Evolutionary conservation across 331 rosid species (phyloP).

Genomic region (Cucumis variabilis): DNA sequence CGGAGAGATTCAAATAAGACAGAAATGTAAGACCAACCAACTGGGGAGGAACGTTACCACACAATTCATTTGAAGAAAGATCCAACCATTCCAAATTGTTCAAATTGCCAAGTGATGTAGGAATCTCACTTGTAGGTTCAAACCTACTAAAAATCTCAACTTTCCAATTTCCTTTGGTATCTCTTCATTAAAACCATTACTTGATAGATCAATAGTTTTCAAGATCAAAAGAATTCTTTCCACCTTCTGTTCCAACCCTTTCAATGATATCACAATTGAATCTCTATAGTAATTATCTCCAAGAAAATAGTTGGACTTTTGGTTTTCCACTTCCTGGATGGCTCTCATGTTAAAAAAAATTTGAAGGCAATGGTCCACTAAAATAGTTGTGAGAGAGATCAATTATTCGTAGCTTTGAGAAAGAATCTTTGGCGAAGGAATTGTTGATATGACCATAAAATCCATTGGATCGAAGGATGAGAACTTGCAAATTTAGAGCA

Average conservation of each 20-base stretch:
- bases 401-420: background rate
- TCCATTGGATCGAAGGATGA: background rate
- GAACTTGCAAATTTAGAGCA: background rate
- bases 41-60: constrained; percentile 66
- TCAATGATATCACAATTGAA: constrained; percentile 40
- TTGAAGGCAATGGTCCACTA: background rate
- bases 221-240: constrained; percentile 62
- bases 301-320: no score
- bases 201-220: constrained; percentile 45
- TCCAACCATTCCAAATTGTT: constrained; percentile 69
- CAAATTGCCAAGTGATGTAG: constrained; percentile 62
- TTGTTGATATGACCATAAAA: constrained; percentile 16
- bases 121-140: constrained; percentile 62
- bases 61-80: constrained; percentile 69
- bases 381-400: background rate
- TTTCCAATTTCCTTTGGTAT: constrained; percentile 60
- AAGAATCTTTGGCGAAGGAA: background rate
- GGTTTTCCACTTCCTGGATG: no score
- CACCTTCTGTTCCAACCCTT: constrained; percentile 55
- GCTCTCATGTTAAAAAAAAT: background rate
- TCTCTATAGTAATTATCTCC: no score
- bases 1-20: constrained; percentile 76
- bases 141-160: constrained; percentile 59
- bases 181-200: constrained; percentile 62
- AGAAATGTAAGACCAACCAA: constrained; percentile 70